Percentiles rank a stretch among this genome's conserved stretches.
Evolutionary conservation across 2,329 filamentous ascomycete genomes (phyloP).

Genomic region (Annulohypoxylon truncatum): DNA sequence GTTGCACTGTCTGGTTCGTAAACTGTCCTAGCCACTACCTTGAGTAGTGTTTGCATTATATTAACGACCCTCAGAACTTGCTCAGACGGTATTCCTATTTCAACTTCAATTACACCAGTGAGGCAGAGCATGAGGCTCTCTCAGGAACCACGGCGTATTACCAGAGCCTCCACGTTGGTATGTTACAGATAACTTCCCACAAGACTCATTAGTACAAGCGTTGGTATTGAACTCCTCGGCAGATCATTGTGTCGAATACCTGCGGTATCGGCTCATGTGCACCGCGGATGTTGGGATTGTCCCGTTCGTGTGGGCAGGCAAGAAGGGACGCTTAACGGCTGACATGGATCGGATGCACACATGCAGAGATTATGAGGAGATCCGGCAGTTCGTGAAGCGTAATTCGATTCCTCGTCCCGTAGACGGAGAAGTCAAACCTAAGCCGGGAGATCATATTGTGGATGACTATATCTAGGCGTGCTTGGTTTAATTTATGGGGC

Average conservation of each 20-base stretch:
- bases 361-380: constrained; percentile 31
- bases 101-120: constrained; percentile 36
- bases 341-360: constrained; percentile 27
- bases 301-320: constrained; percentile 29
- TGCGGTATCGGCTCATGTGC: constrained; percentile 27
- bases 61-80: constrained; percentile 12
- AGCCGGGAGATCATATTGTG: constrained; percentile 10
- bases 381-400: constrained; percentile 20
- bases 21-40: not conserved
- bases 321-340: constrained; percentile 22
- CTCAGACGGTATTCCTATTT: constrained; percentile 33
- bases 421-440: constrained; percentile 17
- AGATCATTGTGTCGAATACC: constrained; percentile 29
- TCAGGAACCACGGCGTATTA: constrained; percentile 18
- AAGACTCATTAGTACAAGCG: not conserved
- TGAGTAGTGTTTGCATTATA: not conserved
- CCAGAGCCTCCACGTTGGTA: constrained; percentile 30
- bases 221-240: not conserved
- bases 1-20: constrained; percentile 30
- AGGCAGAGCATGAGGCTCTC: constrained; percentile 12
- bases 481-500: not conserved
- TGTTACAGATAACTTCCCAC: not conserved
- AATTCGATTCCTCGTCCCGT: constrained; percentile 10
- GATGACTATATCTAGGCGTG: constrained; percentile 21
- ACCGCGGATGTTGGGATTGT: constrained; percentile 34